Evolutionary conservation across 352 stramenopile species (phyloP), one percentile per base, ranked within the genome.

Genomic region (Plasmopara muralis): DNA sequence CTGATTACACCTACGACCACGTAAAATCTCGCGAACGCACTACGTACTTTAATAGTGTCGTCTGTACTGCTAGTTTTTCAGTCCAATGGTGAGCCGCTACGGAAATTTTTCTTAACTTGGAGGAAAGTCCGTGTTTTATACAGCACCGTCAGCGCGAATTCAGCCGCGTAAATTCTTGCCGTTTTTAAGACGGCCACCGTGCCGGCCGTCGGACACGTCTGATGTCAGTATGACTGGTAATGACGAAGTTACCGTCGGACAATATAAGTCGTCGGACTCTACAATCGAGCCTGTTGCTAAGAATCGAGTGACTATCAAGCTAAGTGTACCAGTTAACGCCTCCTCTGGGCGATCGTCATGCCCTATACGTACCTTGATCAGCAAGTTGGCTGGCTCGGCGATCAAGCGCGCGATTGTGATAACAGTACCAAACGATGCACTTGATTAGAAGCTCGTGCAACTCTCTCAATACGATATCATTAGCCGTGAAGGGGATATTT

Each of bases 391-490:
- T 35, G 31, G 31, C 7, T 12, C 31, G 6, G 10, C 6, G 31
- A 12, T 6, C 1, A 20, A 29, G 25, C 12, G 10, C 3, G 16
- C 14, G 37, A 41, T 47, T 4, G 18, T 31, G 6, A 20, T 14
- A 9, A 6, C 42, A 5, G n/a, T 47, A 14, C 42, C 42, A 9
- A 20, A 29, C 14, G 9, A 47, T 18, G 42, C 42, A 35, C 18
- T 20, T 1, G 42, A 47, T 9, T 47, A 20, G 42, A 33, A 47
- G n/a, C 18, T 33, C 4, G 42, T 35, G 1, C 42, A 47, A 20
- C 42, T 35, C 25, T 47, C 42, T 20, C 42, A 47, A 31, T 35
- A 47, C 34, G 42, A 4, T 18, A 35, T 47, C 14, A 29, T 47
- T 13, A 47, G 18, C n/a, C 9, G 42, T 2, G 29, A 14, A 3